Percentiles rank a stretch among this genome's conserved stretches.
These are phyloP conservation scores for Fusarium coffeatum DNA, from an alignment of 2,329 filamentous ascomycete species.

Conservation along the genomic window DNA sequence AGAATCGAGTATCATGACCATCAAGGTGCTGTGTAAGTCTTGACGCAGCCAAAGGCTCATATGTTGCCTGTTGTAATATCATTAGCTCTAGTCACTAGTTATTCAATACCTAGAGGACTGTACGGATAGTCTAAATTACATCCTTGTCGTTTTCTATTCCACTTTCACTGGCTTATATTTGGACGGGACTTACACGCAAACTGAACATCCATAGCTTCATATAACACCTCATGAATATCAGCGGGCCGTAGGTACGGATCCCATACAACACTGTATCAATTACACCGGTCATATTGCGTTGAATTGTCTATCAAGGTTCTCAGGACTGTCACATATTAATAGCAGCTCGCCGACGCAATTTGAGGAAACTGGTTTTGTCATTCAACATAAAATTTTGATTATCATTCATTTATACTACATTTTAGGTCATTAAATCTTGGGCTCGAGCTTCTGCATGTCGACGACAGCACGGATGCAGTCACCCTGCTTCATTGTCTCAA, in stretches of 20 bases:
- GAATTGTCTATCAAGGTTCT: conserved; percentile 35
- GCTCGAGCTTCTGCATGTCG: conserved; percentile 62
- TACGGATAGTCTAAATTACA: background rate
- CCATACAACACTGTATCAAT: conserved; percentile 19
- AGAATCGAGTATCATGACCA: background rate
- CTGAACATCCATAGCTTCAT: background rate
- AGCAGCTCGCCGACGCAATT: background rate
- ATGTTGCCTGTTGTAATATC: background rate
- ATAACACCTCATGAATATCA: background rate
- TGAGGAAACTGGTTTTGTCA: conserved; percentile 9
- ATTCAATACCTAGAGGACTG: background rate
- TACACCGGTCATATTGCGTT: background rate
- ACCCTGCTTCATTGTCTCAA: conserved; percentile 92
- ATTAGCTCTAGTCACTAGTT: background rate
- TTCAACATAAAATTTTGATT: conserved; percentile 37
- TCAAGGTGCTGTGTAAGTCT: conserved; percentile 7
- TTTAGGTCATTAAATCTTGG: conserved; percentile 43
- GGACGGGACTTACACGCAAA: background rate
- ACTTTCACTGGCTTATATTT: too few relatives aligned
- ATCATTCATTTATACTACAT: conserved; percentile 43
- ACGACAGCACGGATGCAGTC: conserved; percentile 98
- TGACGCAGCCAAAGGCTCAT: background rate
- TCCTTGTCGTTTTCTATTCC: background rate
- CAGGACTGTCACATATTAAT: conserved; percentile 19
- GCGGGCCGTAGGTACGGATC: conserved; percentile 18